Evolutionary conservation across 768 basidiomycete species (phyloP), one percentile per base, ranked within the genome.

Genomic region (Boletus vinaceobasis): DNA sequence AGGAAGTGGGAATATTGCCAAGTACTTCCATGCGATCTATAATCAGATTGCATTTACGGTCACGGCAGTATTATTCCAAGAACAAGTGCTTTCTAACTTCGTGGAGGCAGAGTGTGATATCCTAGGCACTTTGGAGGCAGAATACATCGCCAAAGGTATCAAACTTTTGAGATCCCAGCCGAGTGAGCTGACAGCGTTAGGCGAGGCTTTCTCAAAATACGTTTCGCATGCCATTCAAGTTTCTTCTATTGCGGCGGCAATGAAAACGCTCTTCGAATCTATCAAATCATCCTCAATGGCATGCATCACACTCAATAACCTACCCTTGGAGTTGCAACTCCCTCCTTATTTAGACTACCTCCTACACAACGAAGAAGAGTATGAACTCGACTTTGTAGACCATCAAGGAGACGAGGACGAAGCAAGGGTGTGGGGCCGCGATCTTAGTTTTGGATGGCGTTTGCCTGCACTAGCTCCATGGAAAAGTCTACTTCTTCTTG

Each of bases 51-150:
- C 86, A 0, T 95, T 95, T 73, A 87, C 90, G 3, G 77, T 93
- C 58, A 93, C 95, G 2, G 97, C 96, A 7, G 93, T 95, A 9
- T 77, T 98, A 42, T 95, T 88, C 61, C 90, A 93, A 66, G 88
- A 97, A 65, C 96, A 99, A 71, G 87, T 92, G 5, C 71, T 87
- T 48, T 84, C 85, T 32, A 88, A 89, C 65, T 98, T 89, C 70
- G 89, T 99, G 1, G 91, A 93, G 57, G 70, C 72, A 42, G 88
- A 98, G 66, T 90, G 88, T 32, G 89, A 90, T 52, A 69, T 73
- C 13, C 76, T 98, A 17, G 80, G 83, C 19, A 68, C 81, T 13
- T 70, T 94, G 45, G 86, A 87, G 60, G 93, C 96, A 43, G 78
- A 79, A 5, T 87, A 79, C 57, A 75, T 86, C 4, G 76, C 80